Evolutionary conservation across 2,329 filamentous ascomycete species (phyloP).

Genomic region (Mariannaea elegans): DNA sequence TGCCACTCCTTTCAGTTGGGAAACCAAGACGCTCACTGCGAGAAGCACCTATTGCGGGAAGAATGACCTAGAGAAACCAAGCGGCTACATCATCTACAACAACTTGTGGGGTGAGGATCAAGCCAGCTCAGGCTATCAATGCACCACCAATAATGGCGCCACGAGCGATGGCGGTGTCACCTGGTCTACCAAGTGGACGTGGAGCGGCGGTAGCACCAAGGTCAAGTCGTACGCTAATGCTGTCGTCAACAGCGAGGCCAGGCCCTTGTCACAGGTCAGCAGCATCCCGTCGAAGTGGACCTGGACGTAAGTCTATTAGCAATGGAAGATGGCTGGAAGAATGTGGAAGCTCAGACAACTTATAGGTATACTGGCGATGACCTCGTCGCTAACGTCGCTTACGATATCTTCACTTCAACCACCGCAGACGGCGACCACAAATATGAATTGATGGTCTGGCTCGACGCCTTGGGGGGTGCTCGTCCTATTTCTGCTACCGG

Average conservation of each 20-base stretch:
- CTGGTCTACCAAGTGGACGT: too few relatives aligned
- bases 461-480: constrained; percentile 30
- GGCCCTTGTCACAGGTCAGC: constrained; percentile 18
- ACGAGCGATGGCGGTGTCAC: too few relatives aligned
- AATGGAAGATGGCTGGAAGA: neutral
- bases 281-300: constrained; percentile 46
- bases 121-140: constrained; percentile 41
- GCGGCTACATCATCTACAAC: constrained; percentile 47
- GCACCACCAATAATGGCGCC: too few relatives aligned
- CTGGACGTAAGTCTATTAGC: constrained; percentile 40
- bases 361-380: constrained; percentile 54
- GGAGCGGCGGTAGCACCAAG: too few relatives aligned
- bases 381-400: constrained; percentile 65
- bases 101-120: constrained; percentile 51
- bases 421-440: constrained; percentile 55
- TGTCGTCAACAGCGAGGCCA: constrained; percentile 44
- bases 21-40: neutral
- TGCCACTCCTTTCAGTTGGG: constrained; percentile 8
- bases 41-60: constrained; percentile 31
- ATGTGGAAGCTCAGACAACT: neutral
- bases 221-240: constrained; percentile 47
- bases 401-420: constrained; percentile 64
- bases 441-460: constrained; percentile 49
- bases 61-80: constrained; percentile 32
- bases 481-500: constrained; percentile 53